These are phyloP conservation scores for Epichloe aotearoae DNA, from an alignment of 2,329 filamentous ascomycete species.

Conservation along the genomic window DNA sequence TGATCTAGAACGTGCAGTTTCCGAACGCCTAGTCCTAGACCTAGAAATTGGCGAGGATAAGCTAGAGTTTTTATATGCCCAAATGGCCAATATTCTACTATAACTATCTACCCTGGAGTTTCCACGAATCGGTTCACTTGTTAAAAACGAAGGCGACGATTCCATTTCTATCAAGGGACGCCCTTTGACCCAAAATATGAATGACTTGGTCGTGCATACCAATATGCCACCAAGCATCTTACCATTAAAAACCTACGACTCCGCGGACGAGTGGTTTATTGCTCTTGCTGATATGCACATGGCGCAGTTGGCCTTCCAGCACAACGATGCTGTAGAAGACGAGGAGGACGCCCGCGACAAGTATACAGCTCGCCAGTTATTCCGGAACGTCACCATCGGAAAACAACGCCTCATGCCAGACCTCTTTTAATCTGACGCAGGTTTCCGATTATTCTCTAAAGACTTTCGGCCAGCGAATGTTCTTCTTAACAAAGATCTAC, in stretches of 20 bases:
- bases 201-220: too few relatives aligned
- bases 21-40: too few relatives aligned
- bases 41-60: too few relatives aligned
- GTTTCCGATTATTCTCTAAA: conserved; percentile 12
- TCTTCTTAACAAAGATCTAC: conserved; percentile 16
- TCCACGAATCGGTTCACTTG: too few relatives aligned
- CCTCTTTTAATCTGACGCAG: not conserved
- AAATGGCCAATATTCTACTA: too few relatives aligned
- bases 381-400: conserved; percentile 15
- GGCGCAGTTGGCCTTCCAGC: conserved; percentile 22
- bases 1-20: conserved; percentile 8
- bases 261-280: conserved; percentile 19
- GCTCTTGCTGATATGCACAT: conserved; percentile 24
- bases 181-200: too few relatives aligned
- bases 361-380: conserved; percentile 21
- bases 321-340: conserved; percentile 22
- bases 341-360: conserved; percentile 18
- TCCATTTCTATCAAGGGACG: too few relatives aligned
- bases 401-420: conserved; percentile 5
- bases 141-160: too few relatives aligned
- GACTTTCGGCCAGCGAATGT: conserved; percentile 20
- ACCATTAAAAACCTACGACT: too few relatives aligned
- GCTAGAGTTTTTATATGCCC: too few relatives aligned
- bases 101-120: too few relatives aligned
- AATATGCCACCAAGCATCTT: too few relatives aligned